Conservation (phyloP, 257 asterid species). For the Solanum bulbocastanum region DNA sequence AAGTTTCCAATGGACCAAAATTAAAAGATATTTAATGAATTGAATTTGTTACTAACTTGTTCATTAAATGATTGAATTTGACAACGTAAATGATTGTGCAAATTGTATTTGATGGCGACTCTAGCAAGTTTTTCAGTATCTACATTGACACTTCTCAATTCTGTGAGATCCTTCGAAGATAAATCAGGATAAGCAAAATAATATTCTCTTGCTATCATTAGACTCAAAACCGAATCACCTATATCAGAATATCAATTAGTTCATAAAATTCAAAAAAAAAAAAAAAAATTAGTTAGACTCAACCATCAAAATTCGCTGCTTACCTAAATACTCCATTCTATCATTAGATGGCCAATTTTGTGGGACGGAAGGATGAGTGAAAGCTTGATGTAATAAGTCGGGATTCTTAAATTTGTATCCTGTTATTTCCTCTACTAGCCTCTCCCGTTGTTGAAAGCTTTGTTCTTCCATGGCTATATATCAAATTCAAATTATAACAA, state of each 20-base stretch:
- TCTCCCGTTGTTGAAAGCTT: background rate
- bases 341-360: slow-evolving; percentile 8
- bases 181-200: slow-evolving; percentile 21
- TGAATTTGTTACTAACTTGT: slow-evolving; percentile 18
- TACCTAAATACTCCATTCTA: slow-evolving; percentile 32
- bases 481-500: background rate
- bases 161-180: slow-evolving; percentile 23
- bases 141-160: slow-evolving; percentile 43
- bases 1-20: background rate
- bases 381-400: slow-evolving; percentile 20
- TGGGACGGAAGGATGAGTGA: slow-evolving; percentile 25
- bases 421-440: background rate
- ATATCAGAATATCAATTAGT: background rate
- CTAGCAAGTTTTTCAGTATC: slow-evolving; percentile 63
- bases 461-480: background rate
- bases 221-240: slow-evolving; percentile 20
- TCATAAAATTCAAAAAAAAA: background rate
- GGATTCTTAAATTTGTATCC: slow-evolving; percentile 29
- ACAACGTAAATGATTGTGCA: slow-evolving; percentile 26
- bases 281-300: background rate
- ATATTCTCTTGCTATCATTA: slow-evolving; percentile 11
- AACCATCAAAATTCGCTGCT: background rate
- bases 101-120: slow-evolving; percentile 16
- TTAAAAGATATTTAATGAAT: background rate
- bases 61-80: background rate